Conservation (phyloP, 2,329 filamentous ascomycete genomes). For the Colletotrichum trifolii region DNA sequence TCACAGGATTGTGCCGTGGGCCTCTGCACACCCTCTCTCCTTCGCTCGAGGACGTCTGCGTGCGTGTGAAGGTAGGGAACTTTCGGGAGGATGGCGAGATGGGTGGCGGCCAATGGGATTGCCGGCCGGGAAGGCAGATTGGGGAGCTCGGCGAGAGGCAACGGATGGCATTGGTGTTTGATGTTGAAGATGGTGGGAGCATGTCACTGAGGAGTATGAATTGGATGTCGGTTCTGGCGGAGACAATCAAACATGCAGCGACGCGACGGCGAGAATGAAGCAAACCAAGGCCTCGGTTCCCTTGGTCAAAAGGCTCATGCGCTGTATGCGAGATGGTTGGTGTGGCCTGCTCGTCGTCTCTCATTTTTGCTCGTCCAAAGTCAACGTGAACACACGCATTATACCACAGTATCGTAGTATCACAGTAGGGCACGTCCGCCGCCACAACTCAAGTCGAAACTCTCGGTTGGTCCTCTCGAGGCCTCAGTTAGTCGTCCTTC, state of each 20-base stretch:
- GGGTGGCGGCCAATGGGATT: constrained; percentile 32
- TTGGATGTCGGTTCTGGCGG: constrained; percentile 14
- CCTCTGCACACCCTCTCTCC: constrained; percentile 17
- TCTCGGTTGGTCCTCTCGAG: constrained; percentile 12
- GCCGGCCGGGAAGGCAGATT: constrained; percentile 14
- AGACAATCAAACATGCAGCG: constrained; percentile 8
- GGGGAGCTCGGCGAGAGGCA: not conserved
- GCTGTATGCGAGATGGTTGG: constrained; percentile 1
- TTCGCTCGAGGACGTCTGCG: not conserved
- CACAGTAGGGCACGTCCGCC: not conserved
- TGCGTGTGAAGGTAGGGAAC: constrained; percentile 12
- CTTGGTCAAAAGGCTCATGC: constrained; percentile 7
- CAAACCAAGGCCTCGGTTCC: not conserved
- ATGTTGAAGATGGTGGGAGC: not conserved
- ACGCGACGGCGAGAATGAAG: constrained; percentile 3
- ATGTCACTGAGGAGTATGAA: constrained; percentile 2
- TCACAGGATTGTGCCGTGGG: constrained; percentile 39
- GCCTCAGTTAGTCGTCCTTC: not conserved
- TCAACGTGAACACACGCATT: no score
- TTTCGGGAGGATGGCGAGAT: constrained; percentile 29
- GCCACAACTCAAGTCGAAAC: constrained; percentile 28
- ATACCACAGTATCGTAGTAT: no score
- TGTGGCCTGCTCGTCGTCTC: not conserved
- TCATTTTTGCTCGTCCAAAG: no score
- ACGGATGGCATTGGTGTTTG: not conserved